Percentiles rank a stretch among this genome's conserved stretches.
Conservation (phyloP, 331 rosid genomes). For the Spiraea crenata region DNA sequence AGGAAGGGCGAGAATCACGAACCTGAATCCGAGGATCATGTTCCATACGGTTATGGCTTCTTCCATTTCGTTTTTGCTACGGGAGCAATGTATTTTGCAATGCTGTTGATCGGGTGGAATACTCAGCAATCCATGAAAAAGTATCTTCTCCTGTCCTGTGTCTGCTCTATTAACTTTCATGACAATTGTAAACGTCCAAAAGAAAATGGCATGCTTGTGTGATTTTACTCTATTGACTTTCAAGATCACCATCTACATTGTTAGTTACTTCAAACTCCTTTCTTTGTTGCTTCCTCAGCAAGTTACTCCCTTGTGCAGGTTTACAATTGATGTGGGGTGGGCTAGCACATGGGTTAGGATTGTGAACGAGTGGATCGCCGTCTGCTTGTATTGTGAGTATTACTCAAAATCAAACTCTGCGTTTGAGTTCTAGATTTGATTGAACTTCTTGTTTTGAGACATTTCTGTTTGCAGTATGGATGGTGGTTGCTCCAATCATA, state of each 20-base stretch:
- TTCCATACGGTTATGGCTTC: slow-evolving; percentile 97
- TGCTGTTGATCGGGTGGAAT: slow-evolving; percentile 85
- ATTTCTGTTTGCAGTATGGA: slow-evolving; percentile 66
- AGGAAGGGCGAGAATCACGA: slow-evolving; percentile 41
- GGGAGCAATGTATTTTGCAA: slow-evolving; percentile 98
- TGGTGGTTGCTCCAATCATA: slow-evolving; percentile 73
- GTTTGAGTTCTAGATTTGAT: background rate
- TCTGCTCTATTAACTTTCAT: background rate
- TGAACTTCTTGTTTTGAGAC: background rate
- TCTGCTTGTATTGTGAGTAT: slow-evolving; percentile 80
- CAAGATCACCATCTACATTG: too few species aligned
- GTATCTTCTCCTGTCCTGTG: slow-evolving; percentile 30
- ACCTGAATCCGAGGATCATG: slow-evolving; percentile 59
- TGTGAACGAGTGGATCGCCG: slow-evolving; percentile 94
- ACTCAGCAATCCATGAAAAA: slow-evolving; percentile 69
- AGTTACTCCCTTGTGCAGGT: slow-evolving; percentile 42
- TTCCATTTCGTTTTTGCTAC: slow-evolving; percentile 96
- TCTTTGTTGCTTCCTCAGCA: background rate
- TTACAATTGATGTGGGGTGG: slow-evolving; percentile 99
- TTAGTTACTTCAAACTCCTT: too few species aligned
- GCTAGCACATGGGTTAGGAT: slow-evolving; percentile 96
- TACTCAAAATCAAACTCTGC: background rate
- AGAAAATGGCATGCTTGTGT: too few species aligned
- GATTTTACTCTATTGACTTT: too few species aligned
- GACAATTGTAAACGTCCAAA: too few species aligned